Evolutionary conservation across 257 asterid genomes (phyloP).

Genomic region (Penstemon eatonii): DNA sequence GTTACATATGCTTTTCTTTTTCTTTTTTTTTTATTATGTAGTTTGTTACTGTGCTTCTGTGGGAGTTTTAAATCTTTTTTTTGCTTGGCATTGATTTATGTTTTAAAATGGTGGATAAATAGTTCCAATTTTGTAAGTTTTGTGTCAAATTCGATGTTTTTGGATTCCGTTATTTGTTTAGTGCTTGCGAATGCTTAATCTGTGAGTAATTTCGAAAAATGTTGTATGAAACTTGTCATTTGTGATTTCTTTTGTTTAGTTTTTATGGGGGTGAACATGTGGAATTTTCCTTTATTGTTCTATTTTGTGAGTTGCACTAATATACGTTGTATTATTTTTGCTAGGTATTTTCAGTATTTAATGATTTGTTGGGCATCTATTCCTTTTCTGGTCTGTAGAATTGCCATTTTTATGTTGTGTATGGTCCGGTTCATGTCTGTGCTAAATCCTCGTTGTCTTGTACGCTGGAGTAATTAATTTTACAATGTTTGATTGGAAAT

Average conservation of each 20-base stretch:
- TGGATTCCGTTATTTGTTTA: constrained; percentile 9
- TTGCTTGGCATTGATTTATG: constrained; percentile 18
- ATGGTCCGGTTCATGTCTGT: neutral
- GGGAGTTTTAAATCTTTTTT: neutral
- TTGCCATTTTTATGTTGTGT: neutral
- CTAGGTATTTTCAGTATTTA: neutral
- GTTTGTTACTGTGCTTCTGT: constrained; percentile 2
- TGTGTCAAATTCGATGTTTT: constrained; percentile 11
- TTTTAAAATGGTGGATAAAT: neutral
- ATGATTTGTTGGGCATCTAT: neutral
- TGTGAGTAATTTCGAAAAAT: neutral
- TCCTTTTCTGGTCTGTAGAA: neutral
- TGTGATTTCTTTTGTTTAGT: neutral
- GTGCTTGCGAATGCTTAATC: neutral
- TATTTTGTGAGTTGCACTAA: neutral
- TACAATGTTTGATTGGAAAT: constrained; percentile 5
- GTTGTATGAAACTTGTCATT: neutral
- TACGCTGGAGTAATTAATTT: neutral
- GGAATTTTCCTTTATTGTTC: neutral
- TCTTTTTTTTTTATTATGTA: constrained; percentile 21
- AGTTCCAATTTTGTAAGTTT: neutral
- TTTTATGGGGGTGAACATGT: neutral
- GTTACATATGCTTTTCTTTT: constrained; percentile 24
- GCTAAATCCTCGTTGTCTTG: constrained; percentile 7
- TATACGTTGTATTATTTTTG: neutral